Conservation (phyloP, 768 basidiomycete species). For the Austroboletus festivus region DNA sequence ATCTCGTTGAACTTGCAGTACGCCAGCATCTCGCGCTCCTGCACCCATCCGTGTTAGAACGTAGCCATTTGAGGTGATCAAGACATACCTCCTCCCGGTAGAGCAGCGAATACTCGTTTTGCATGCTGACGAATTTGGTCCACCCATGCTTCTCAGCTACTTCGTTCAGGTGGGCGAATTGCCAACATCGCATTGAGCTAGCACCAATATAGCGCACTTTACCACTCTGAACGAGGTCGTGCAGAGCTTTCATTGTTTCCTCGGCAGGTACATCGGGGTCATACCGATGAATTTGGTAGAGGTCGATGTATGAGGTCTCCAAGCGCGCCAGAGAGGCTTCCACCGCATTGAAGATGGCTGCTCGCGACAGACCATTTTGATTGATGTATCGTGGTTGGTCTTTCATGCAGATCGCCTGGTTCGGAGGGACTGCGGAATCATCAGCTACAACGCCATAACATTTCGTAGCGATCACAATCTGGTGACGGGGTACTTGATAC, state of each 20-base stretch:
- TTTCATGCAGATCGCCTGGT: neutral
- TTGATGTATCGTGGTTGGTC: conserved; percentile 25
- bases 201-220: conserved; percentile 52
- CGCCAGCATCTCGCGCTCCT: conserved; percentile 45
- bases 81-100: conserved; percentile 49
- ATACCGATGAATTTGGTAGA: conserved; percentile 45
- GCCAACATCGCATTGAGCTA: conserved; percentile 46
- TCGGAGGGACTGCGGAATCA: neutral
- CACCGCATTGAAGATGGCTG: conserved; percentile 38
- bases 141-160: conserved; percentile 44
- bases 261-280: conserved; percentile 36
- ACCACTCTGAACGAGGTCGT: conserved; percentile 46
- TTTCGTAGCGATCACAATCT: conserved; percentile 33
- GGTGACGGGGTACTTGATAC: conserved; percentile 33
- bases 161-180: conserved; percentile 43
- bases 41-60: neutral
- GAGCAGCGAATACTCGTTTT: conserved; percentile 50
- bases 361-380: conserved; percentile 34
- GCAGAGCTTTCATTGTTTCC: conserved; percentile 50
- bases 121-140: conserved; percentile 57
- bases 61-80: too few species aligned
- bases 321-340: conserved; percentile 37
- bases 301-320: conserved; percentile 36
- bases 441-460: conserved; percentile 17
- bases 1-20: conserved; percentile 49